phyloP scores from a whole-genome alignment of 495 filamentous ascomycete species.

The Penicillium maclennaniae region DNA sequence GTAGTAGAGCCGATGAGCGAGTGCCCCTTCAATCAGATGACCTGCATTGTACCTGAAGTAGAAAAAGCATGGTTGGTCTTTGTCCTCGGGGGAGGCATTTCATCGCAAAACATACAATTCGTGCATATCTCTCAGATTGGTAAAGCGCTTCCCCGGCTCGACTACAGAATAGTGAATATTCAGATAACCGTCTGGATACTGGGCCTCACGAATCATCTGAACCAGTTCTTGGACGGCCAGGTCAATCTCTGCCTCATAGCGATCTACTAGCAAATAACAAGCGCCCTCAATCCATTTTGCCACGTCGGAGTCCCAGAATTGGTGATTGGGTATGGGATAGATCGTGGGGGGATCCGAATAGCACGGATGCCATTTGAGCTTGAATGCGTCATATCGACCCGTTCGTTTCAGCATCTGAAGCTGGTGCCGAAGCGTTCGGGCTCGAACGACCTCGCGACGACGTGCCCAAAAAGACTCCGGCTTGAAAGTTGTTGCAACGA shows the following conservation, averaged over 20 bases:
- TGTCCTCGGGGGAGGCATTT: neutral
- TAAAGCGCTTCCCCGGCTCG: slow-evolving; percentile 48
- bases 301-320: slow-evolving; percentile 60
- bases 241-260: slow-evolving; percentile 45
- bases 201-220: slow-evolving; percentile 50
- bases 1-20: slow-evolving; percentile 50
- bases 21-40: slow-evolving; percentile 57
- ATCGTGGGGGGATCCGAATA: slow-evolving; percentile 44
- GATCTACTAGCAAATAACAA: slow-evolving; percentile 49
- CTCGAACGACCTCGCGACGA: slow-evolving; percentile 40
- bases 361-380: slow-evolving; percentile 46
- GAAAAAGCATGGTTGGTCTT: neutral
- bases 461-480: slow-evolving; percentile 29
- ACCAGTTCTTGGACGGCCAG: slow-evolving; percentile 52
- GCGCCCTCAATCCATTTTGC: slow-evolving; percentile 61
- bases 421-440: slow-evolving; percentile 41
- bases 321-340: slow-evolving; percentile 51
- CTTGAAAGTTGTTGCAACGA: slow-evolving; percentile 27
- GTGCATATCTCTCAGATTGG: slow-evolving; percentile 57
- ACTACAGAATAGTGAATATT: slow-evolving; percentile 58
- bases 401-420: slow-evolving; percentile 50
- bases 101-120: slow-evolving; percentile 45
- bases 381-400: slow-evolving; percentile 54
- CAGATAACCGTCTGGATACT: slow-evolving; percentile 55
- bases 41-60: slow-evolving; percentile 51